phyloP scores from a whole-genome alignment of 2,329 filamentous ascomycete species.

The Dactylellina haptotyla region DNA sequence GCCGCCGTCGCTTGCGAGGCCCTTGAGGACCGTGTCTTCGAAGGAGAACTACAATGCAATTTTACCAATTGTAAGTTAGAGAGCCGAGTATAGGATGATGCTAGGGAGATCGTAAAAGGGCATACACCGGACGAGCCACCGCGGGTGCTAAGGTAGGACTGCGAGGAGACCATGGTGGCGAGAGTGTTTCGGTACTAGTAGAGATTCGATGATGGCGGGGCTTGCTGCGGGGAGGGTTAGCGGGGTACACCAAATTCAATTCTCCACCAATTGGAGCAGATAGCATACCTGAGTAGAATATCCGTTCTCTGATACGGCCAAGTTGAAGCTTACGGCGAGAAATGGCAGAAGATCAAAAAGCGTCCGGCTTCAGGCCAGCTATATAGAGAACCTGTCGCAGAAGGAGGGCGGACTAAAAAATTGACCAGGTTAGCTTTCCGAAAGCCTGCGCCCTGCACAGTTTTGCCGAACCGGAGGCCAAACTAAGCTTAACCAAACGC shows the following conservation, averaged over 20 bases:
- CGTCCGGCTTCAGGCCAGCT: constrained; percentile 19
- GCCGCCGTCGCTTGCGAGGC: constrained; percentile 84
- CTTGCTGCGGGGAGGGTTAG: neutral
- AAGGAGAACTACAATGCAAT: constrained; percentile 75
- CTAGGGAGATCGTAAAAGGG: constrained; percentile 30
- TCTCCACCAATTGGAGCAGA: neutral
- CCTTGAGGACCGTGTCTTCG: constrained; percentile 89
- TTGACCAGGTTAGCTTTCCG: neutral
- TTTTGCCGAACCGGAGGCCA: constrained; percentile 39
- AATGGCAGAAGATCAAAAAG: neutral
- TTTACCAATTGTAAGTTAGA: constrained; percentile 6
- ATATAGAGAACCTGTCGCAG: constrained; percentile 14
- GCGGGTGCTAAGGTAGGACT: constrained; percentile 72
- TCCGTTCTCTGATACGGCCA: neutral
- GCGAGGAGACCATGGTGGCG: constrained; percentile 57
- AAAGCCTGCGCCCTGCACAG: too few relatives aligned
- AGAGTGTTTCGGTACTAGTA: too few relatives aligned
- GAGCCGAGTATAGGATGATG: neutral
- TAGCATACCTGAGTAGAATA: neutral
- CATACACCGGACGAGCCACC: constrained; percentile 72
- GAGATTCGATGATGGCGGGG: neutral
- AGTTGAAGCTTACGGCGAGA: neutral
- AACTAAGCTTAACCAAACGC: neutral
- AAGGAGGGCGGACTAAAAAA: neutral
- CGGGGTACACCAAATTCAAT: neutral